Evolutionary conservation across 2,329 filamentous ascomycete genomes (phyloP), one percentile per base, ranked within the genome.

Genomic region (Colletotrichum shisoi): DNA sequence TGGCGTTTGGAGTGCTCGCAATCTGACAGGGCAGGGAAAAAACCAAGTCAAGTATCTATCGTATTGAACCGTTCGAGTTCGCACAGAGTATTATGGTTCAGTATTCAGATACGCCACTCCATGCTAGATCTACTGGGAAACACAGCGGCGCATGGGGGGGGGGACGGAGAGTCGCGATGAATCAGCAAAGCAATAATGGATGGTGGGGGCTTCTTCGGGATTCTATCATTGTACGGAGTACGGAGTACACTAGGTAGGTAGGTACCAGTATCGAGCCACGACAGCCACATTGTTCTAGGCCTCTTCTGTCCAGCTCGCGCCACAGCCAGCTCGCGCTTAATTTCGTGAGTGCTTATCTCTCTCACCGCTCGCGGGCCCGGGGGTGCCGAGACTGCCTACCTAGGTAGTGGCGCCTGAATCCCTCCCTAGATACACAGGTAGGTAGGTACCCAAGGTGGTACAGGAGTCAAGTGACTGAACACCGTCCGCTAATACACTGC

Each of bases 81-180:
- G 27, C 13, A 24, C 5, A 21, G 19, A 34, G 15, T 24, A 13
- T 4, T 27, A n/a, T 57, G 6, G 34, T 9, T 24, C 31, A 13
- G 15, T 9, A 42, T 13, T 24, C 31, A 21, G n/a, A 13, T 12
- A 13, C 11, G 15, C 46, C 5, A 34, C 27, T 44, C 37, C 12
- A 40, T 39, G 19, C 54, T 44, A 40, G 15, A 19, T 63, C n/a
- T 48, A 9, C 12, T 15, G 19, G n/a, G 44, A 34, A 40, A 40
- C 42, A 34, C 17, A 34, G 31, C 31, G 31, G 7, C 31, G 8
- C 19, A 68, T 49, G 60, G 45, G 37, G 45, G 37, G 15, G 6
- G n/a, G n/a, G n/a, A n/a, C n/a, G n/a, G 51, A 67, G 17, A 4
- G 31, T 27, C 42, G 48, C 60, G 42, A 65, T 65, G 65, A 68